Evolutionary conservation across 1,284 basidiomycete genomes (phyloP), one percentile per base, ranked within the genome.

Genomic region (Trametes sp.): DNA sequence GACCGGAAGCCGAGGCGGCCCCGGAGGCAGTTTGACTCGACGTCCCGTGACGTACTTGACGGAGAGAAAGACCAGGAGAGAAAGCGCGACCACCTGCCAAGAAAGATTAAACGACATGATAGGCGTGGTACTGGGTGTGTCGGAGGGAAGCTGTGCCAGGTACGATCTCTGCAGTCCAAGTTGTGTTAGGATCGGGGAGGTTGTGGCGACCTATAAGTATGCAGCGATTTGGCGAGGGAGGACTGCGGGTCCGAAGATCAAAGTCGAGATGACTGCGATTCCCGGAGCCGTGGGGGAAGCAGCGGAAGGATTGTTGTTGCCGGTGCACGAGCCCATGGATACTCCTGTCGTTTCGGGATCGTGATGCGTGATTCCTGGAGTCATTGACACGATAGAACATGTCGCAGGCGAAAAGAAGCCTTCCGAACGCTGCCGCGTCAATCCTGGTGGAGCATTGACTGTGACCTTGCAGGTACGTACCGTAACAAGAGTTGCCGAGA

Each of bases 1-100:
- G 21, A 68, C 11, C 2, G 67, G 67, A n/a, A 68, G 28, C 4
- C 59, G 49, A 10, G 42, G 49, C 4, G 67, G 67, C 26, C 67
- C 65, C 13, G 71, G 71, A 11, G 70, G 71, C 7, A 65, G 50
- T 16, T 48, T 54, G 14, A 21, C 45, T 38, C 59, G 61, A 24
- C 28, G 33, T 33, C 46, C 55, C 35, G 26, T 57, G 42, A 33
- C 14, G 10, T 59, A 42, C 24, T 53, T 38, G 1, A 41, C 31
- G 7, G 28, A 49, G 44, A 46, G 13, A 21, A 66, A 19, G 24
- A 66, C 23, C 21, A 61, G 28, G 4, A 49, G 59, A 42, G 56
- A 59, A 9, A 41, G 13, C 9, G 29, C 45, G 23, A 56, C 23
- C 10, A 38, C n/a, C 21, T 49, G 45, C 54, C 54, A 55, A 1